Evolutionary conservation across 2,329 filamentous ascomycete genomes (phyloP).

Genomic region (Grosmannia huntii): DNA sequence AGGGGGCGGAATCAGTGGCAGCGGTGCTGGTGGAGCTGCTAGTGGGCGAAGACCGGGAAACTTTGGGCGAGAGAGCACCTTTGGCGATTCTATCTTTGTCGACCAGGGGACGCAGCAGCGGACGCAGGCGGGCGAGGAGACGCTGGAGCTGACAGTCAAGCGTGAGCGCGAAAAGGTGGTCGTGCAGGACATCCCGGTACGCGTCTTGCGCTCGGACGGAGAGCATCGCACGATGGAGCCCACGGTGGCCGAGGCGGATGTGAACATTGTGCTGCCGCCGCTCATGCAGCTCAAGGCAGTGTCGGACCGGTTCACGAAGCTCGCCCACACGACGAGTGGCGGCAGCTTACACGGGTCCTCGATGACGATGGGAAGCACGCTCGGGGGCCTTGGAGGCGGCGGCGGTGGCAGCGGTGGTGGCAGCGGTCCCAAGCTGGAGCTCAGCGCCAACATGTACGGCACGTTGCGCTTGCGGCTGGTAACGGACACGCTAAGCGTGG

Average conservation of each 20-base stretch:
- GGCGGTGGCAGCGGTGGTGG: not conserved
- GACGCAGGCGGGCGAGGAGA: constrained; percentile 14
- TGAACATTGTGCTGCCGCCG: constrained; percentile 82
- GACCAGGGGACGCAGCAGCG: constrained; percentile 12
- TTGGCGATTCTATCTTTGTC: constrained; percentile 26
- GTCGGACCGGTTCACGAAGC: constrained; percentile 86
- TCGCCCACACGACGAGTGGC: constrained; percentile 43
- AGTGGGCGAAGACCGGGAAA: constrained; percentile 20
- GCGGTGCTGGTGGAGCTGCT: constrained; percentile 17
- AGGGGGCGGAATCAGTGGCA: constrained; percentile 22
- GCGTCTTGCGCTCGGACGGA: constrained; percentile 68
- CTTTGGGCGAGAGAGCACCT: constrained; percentile 17
- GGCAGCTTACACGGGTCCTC: constrained; percentile 11
- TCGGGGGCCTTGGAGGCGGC: not conserved
- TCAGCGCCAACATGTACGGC: constrained; percentile 92
- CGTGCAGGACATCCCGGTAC: constrained; percentile 91
- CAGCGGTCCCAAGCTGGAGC: constrained; percentile 54
- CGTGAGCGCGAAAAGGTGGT: constrained; percentile 81
- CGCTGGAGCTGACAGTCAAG: constrained; percentile 41
- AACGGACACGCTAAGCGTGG: constrained; percentile 75
- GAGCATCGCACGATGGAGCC: constrained; percentile 95
- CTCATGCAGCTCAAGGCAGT: constrained; percentile 84
- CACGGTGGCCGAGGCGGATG: constrained; percentile 77
- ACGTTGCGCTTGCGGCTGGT: constrained; percentile 65
- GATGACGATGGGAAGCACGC: constrained; percentile 10